Conservation (phyloP, 345 rosid genomes). For the Eucalyptus cloeziana region DNA sequence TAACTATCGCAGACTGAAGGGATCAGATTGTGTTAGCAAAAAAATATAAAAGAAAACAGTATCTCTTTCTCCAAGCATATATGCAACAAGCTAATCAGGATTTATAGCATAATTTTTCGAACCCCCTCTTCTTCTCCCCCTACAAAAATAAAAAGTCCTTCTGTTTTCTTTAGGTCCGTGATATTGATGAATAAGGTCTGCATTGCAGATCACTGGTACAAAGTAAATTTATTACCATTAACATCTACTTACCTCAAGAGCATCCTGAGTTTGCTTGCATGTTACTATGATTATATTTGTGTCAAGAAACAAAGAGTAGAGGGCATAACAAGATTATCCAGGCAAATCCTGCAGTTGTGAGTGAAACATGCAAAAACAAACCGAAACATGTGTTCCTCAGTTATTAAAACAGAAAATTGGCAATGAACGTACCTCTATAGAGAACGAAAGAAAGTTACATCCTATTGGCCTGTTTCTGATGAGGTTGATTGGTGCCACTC, state of each 20-base stretch:
- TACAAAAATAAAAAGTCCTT: not conserved
- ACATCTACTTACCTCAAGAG: not conserved
- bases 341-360: too few relatives aligned
- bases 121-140: not conserved
- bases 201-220: not conserved
- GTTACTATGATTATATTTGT: not conserved
- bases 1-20: not conserved
- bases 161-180: not conserved
- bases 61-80: not conserved
- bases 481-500: not conserved
- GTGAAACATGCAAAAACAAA: too few relatives aligned
- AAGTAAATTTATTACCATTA: not conserved
- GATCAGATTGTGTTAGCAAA: not conserved
- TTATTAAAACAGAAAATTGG: too few relatives aligned
- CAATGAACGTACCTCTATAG: too few relatives aligned
- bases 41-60: not conserved
- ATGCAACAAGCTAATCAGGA: not conserved
- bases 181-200: not conserved
- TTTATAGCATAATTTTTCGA: not conserved
- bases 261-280: not conserved
- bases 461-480: not conserved
- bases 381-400: too few relatives aligned
- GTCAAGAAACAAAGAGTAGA: not conserved
- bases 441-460: too few relatives aligned
- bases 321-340: not conserved